Evolutionary conservation across 257 asterid genomes (phyloP).

Genomic region (Fraxinus excelsior): DNA sequence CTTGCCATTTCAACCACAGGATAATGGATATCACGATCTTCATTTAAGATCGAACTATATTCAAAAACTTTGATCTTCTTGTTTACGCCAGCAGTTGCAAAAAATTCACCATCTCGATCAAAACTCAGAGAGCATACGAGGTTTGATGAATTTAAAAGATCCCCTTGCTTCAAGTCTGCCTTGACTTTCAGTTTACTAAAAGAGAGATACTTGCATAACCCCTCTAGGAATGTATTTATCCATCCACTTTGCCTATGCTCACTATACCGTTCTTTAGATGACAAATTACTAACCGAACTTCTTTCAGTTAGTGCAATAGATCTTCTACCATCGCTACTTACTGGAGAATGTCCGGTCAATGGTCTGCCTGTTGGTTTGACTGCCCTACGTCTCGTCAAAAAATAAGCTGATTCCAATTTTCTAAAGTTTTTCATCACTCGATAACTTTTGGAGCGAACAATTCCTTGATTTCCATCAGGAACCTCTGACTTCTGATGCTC

Average conservation of each 20-base stretch:
- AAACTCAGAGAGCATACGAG: constrained; percentile 90
- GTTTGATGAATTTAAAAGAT: constrained; percentile 87
- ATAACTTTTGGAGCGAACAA: constrained; percentile 48
- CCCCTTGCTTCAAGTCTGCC: constrained; percentile 96
- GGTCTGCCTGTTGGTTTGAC: constrained; percentile 42
- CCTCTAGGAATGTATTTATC: constrained; percentile 79
- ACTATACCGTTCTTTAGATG: constrained; percentile 49
- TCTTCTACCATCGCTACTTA: constrained; percentile 55
- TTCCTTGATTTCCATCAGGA: constrained; percentile 45
- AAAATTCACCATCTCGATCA: constrained; percentile 96
- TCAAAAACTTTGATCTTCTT: constrained; percentile 94
- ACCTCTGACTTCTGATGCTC: constrained; percentile 22
- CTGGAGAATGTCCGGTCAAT: constrained; percentile 49
- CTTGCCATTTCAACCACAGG: constrained; percentile 94
- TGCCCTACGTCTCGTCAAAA: constrained; percentile 59
- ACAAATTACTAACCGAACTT: constrained; percentile 71
- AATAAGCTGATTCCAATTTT: constrained; percentile 81
- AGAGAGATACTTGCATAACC: constrained; percentile 81
- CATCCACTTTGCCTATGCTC: constrained; percentile 62
- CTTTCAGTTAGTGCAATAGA: constrained; percentile 58
- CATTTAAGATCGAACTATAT: constrained; percentile 68
- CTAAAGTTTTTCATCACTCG: constrained; percentile 82
- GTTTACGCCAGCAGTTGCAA: constrained; percentile 95
- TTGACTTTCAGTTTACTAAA: constrained; percentile 77
- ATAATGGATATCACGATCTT: constrained; percentile 85